phyloP scores from a whole-genome alignment of 2,329 filamentous ascomycete genomes.

The Pseudogymnoascus sp. region DNA sequence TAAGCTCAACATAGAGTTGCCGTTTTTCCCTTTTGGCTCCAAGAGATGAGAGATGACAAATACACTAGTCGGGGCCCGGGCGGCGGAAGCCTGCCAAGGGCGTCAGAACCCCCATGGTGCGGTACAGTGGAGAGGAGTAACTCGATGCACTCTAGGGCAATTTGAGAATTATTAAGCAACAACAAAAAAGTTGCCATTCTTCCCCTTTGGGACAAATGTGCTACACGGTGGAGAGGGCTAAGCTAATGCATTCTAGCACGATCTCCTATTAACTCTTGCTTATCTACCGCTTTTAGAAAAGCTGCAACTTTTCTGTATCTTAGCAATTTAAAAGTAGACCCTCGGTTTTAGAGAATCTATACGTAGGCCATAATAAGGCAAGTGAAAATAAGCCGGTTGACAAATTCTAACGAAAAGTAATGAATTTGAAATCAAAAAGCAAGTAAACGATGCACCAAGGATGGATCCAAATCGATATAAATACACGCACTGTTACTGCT shows the following conservation, averaged over 20 bases:
- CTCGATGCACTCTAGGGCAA: constrained; percentile 3
- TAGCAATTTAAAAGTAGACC: constrained; percentile 16
- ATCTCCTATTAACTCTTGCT: constrained; percentile 10
- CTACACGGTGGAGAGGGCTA: constrained; percentile 8
- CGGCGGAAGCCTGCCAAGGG: neutral
- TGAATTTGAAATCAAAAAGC: constrained; percentile 16
- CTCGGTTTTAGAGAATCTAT: constrained; percentile 9
- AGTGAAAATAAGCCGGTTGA: neutral
- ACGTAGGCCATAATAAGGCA: constrained; percentile 6
- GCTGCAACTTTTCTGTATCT: constrained; percentile 18
- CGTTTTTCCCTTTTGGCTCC: constrained; percentile 12
- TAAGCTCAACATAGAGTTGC: constrained; percentile 15
- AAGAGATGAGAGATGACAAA: constrained; percentile 7
- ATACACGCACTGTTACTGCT: constrained; percentile 12
- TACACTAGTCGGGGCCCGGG: neutral
- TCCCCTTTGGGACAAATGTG: constrained; percentile 15
- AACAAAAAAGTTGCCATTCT: constrained; percentile 16
- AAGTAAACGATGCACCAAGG: constrained; percentile 14
- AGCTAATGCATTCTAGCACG: constrained; percentile 8
- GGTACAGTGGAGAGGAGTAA: neutral
- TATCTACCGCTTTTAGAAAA: constrained; percentile 14
- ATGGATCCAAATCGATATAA: constrained; percentile 15
- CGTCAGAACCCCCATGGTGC: too few relatives aligned
- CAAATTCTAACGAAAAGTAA: constrained; percentile 9
- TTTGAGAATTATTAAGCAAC: constrained; percentile 13